phyloP scores from a whole-genome alignment of 2,329 filamentous ascomycete genomes.

The Colletotrichum sp. region DNA sequence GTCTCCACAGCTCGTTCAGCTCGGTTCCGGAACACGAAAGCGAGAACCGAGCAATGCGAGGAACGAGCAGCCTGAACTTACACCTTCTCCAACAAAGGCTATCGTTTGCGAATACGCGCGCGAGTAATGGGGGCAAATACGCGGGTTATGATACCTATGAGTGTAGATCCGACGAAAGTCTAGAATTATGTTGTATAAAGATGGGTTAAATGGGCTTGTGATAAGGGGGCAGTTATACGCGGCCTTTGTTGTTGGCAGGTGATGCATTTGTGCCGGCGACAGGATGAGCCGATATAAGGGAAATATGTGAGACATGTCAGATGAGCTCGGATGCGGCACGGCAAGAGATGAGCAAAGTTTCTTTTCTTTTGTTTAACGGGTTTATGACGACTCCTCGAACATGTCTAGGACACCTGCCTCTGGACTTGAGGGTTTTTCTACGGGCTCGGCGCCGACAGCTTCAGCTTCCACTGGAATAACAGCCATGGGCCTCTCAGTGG shows the following conservation, averaged over 20 bases:
- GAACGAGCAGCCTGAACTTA: background rate
- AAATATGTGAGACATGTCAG: background rate
- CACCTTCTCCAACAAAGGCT: background rate
- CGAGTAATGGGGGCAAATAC: background rate
- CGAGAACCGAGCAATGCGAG: background rate
- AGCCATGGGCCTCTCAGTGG: conserved; percentile 14
- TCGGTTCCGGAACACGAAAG: background rate
- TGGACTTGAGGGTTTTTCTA: background rate
- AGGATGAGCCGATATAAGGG: background rate
- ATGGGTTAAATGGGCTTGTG: background rate
- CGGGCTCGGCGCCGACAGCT: background rate
- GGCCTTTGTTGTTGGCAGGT: background rate
- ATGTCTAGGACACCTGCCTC: conserved; percentile 3
- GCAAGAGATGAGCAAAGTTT: background rate
- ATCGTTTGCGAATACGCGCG: background rate
- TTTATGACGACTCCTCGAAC: background rate
- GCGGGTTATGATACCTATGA: background rate
- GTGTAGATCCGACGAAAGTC: background rate
- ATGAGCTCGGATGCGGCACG: background rate
- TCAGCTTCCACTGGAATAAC: background rate
- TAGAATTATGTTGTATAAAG: background rate
- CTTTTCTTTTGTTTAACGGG: background rate
- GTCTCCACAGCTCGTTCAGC: background rate
- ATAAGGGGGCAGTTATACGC: background rate
- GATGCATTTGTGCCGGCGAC: background rate